Base-by-base conservation (phyloP, 1,139 yeast genomes). In the Torulaspora pretoriensis region DNA sequence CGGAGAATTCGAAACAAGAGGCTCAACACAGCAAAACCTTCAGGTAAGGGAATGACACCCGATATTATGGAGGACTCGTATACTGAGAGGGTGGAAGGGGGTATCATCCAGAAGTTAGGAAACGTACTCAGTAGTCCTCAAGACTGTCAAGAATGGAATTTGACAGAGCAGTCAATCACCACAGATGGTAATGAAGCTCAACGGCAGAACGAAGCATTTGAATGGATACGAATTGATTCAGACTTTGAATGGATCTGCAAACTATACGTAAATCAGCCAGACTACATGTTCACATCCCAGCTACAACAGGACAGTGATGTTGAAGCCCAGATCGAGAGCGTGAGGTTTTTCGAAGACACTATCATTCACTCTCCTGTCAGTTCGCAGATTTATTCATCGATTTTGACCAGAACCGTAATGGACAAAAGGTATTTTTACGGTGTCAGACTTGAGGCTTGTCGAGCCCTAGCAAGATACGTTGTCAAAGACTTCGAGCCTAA, bases 161-260 rank as follows among this genome's bases (percentile, higher is more conserved):
- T 92, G 23, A 75, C 75, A 1, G 96, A 87, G 35, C 84, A 90
- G 80, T 74, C 79, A 2, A 74, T 77, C 71, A 73, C 77, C 38
- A 55, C 60, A 14, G 64, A 61, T 32, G 62, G 58, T 1, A 57
- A 57, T 36, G 64, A 63, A 29, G 45, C 52, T n/a, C 67, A 62
- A 37, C 51, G 53, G 23, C 63, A 59, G 32, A 80, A 80, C 55
- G 97, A 92, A 61, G 96, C 97, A 0, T 94, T 89, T 67, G 98
- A 94, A 60, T 94, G 99, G 99, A 75, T 94, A 34, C 74, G 99
- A 55, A 88, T 90, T 8, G 99, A 94, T 67, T 90, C 97, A 0
- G 99, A 94, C 65, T 86, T 84, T 59, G 98, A 94, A 64, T 94
- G 99, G 99, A 84, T 94, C 40, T 88, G 95, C 46, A 78, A 77